phyloP scores from a whole-genome alignment of 1,139 yeast species.

The Waltiozyma sp. region DNA sequence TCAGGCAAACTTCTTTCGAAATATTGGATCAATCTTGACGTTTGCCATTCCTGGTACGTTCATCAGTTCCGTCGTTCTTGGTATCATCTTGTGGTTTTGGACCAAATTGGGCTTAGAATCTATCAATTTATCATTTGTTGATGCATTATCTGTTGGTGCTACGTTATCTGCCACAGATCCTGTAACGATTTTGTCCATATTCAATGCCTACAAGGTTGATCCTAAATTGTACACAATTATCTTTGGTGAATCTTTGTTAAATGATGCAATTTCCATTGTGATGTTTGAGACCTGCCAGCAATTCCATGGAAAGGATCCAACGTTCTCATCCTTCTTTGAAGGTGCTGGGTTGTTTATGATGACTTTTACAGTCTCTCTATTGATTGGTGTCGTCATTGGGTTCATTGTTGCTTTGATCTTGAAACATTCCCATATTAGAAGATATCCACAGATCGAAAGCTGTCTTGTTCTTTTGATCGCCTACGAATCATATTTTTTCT shows the following conservation, averaged over 20 bases:
- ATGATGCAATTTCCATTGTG: constrained; percentile 97
- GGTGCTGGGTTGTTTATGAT: constrained; percentile 90
- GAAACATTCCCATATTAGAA: constrained; percentile 84
- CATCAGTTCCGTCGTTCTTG: constrained; percentile 80
- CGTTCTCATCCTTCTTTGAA: constrained; percentile 70
- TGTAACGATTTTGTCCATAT: constrained; percentile 89
- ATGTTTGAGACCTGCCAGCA: constrained; percentile 98
- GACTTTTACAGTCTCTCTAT: constrained; percentile 87
- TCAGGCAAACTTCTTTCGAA: constrained; percentile 89
- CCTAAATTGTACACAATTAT: constrained; percentile 94
- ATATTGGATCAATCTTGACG: constrained; percentile 80
- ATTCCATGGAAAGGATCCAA: constrained; percentile 78
- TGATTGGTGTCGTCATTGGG: constrained; percentile 85
- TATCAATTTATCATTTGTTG: constrained; percentile 80
- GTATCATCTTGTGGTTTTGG: constrained; percentile 79
- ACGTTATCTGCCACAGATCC: constrained; percentile 98
- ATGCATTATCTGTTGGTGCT: constrained; percentile 95
- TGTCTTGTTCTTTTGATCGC: constrained; percentile 86
- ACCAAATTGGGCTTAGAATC: constrained; percentile 87
- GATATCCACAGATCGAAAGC: constrained; percentile 94
- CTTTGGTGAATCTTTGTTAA: constrained; percentile 89
- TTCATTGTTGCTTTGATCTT: constrained; percentile 78
- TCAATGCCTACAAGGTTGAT: constrained; percentile 95
- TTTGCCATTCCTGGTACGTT: constrained; percentile 98
- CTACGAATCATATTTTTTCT: constrained; percentile 91